phyloP scores from a whole-genome alignment of 2,329 filamentous ascomycete genomes.

The Exophiala mesophila region DNA sequence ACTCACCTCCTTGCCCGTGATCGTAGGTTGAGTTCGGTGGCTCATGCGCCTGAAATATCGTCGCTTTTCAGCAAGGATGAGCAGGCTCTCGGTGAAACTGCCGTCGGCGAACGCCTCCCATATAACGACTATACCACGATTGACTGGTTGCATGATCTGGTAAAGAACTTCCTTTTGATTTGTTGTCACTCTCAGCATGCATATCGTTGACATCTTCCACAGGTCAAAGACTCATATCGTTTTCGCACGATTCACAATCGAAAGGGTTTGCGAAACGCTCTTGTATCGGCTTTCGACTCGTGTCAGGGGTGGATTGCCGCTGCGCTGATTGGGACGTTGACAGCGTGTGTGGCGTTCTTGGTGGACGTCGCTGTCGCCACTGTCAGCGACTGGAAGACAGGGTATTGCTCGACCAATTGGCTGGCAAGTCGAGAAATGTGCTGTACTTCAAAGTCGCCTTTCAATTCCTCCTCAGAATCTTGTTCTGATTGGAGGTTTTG shows the following conservation, averaged over 20 bases:
- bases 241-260: constrained; percentile 42
- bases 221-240: constrained; percentile 56
- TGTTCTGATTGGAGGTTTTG: constrained; percentile 44
- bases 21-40: constrained; percentile 32
- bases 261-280: constrained; percentile 38
- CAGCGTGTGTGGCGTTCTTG: constrained; percentile 51
- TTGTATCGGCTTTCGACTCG: constrained; percentile 44
- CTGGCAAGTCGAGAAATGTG: constrained; percentile 49
- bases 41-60: constrained; percentile 38
- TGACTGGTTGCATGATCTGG: constrained; percentile 58
- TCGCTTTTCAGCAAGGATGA: constrained; percentile 47
- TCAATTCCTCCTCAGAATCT: constrained; percentile 28
- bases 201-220: constrained; percentile 3
- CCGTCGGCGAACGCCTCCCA: constrained; percentile 51
- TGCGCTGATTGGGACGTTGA: constrained; percentile 50
- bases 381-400: constrained; percentile 53
- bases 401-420: constrained; percentile 47
- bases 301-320: constrained; percentile 54
- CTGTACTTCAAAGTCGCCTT: constrained; percentile 37
- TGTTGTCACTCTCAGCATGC: not conserved
- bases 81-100: constrained; percentile 40
- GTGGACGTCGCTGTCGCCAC: constrained; percentile 54
- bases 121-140: constrained; percentile 61
- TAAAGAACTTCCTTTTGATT: too few relatives aligned
- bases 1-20: constrained; percentile 21